Conservation (phyloP, 371 early-diverging fungal genomes). For the Capniomyces stellatus region DNA sequence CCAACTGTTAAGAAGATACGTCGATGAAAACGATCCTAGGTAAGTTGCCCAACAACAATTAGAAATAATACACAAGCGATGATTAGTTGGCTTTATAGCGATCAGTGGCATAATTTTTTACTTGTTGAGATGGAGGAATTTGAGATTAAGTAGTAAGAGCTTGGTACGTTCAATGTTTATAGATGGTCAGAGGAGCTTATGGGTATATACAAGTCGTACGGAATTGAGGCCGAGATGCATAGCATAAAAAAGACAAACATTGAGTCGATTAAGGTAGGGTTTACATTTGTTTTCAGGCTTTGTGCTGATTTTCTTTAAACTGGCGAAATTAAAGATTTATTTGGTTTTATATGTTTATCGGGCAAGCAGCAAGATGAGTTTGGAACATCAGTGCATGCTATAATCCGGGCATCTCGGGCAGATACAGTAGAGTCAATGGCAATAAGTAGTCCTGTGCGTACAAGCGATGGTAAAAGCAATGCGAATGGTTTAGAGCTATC, state of each 20-base stretch:
- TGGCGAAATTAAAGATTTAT: too few relatives aligned
- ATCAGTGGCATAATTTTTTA: conserved; percentile 22
- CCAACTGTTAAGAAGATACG: too few relatives aligned
- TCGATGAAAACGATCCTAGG: too few relatives aligned
- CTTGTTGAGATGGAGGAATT: conserved; percentile 12
- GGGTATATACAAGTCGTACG: conserved; percentile 29
- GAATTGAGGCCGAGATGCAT: conserved; percentile 42
- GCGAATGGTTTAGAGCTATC: conserved; percentile 53
- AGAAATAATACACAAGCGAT: too few relatives aligned
- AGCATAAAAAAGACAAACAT: too few relatives aligned
- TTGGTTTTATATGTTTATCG: too few relatives aligned
- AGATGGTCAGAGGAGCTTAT: conserved; percentile 33
- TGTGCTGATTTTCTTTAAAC: too few relatives aligned
- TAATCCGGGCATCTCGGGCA: conserved; percentile 64
- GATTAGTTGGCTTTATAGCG: conserved; percentile 33
- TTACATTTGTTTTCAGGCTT: too few relatives aligned
- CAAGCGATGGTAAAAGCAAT: conserved; percentile 8
- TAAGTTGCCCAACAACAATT: too few relatives aligned
- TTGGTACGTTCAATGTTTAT: too few relatives aligned
- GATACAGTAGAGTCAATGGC: conserved; percentile 84
- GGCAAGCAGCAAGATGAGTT: too few relatives aligned
- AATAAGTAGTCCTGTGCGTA: conserved; percentile 21
- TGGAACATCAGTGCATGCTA: conserved; percentile 73
- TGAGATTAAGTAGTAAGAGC: conserved; percentile 20
- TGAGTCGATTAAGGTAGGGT: too few relatives aligned